phyloP scores from a whole-genome alignment of 2,329 filamentous ascomycete genomes.

The Claviceps purpurea region DNA sequence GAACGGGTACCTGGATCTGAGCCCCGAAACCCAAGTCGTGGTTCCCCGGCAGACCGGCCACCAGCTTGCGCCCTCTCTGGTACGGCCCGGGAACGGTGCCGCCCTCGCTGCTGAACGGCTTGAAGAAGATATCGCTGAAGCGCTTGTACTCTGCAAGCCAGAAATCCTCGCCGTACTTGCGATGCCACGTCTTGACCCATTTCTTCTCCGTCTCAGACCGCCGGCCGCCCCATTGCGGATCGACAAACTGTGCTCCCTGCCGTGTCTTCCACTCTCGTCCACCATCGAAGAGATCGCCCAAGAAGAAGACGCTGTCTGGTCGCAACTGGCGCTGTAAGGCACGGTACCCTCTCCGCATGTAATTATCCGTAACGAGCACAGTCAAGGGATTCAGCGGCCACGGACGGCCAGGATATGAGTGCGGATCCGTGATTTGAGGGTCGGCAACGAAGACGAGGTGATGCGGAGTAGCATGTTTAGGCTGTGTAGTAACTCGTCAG shows the following conservation, averaged over 20 bases:
- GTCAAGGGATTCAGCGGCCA: conserved; percentile 44
- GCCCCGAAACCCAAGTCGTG: conserved; percentile 88
- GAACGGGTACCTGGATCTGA: conserved; percentile 66
- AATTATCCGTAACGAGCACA: conserved; percentile 65
- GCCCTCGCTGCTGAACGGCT: conserved; percentile 47
- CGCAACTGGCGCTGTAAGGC: conserved; percentile 60
- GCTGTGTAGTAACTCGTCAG: conserved; percentile 34
- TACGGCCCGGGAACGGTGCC: conserved; percentile 41
- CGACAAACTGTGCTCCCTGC: conserved; percentile 39
- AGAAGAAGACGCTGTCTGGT: conserved; percentile 82
- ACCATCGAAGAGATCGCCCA: conserved; percentile 91
- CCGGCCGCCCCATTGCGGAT: conserved; percentile 43
- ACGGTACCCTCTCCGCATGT: conserved; percentile 71
- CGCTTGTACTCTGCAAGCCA: conserved; percentile 80
- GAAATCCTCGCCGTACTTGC: conserved; percentile 64
- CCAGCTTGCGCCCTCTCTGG: conserved; percentile 59
- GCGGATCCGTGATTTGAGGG: conserved; percentile 82
- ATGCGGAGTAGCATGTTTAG: conserved; percentile 64
- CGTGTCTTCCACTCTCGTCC: conserved; percentile 85
- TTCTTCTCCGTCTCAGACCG: conserved; percentile 38
- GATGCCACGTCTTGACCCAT: conserved; percentile 52
- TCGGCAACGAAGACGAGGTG: conserved; percentile 76
- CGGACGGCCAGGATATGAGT: conserved; percentile 79
- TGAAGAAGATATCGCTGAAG: conserved; percentile 76
- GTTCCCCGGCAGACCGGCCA: conserved; percentile 81